Evolutionary conservation across 371 early-diverging fungal genomes (phyloP).

Genomic region (Dinochytrium kinnereticum): DNA sequence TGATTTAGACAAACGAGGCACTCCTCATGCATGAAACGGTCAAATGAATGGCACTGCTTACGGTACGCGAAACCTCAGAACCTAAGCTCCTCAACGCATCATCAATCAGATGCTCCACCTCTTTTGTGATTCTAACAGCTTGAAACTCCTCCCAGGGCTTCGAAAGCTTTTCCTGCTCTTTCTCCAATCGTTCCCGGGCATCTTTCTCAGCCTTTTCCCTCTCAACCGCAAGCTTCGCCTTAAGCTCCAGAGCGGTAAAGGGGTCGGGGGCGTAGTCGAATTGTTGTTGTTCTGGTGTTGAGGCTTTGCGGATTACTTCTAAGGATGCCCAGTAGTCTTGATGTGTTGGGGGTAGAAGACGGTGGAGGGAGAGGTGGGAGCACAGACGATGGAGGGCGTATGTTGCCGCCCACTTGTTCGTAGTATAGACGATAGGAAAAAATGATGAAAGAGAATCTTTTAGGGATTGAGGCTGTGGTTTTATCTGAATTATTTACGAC

Average conservation of each 20-base stretch:
- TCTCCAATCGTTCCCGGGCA: slow-evolving; percentile 10
- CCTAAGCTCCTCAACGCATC: slow-evolving; percentile 57
- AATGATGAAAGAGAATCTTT: too few relatives aligned
- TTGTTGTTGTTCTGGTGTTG: slow-evolving; percentile 37
- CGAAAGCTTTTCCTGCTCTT: slow-evolving; percentile 55
- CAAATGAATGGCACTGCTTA: background rate
- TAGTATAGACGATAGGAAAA: background rate
- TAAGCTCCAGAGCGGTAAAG: slow-evolving; percentile 60
- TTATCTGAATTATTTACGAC: too few relatives aligned
- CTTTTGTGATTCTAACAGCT: slow-evolving; percentile 70
- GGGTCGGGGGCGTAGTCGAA: slow-evolving; percentile 81
- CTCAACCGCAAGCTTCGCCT: slow-evolving; percentile 37
- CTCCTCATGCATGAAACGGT: too few relatives aligned
- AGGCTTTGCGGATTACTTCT: slow-evolving; percentile 51
- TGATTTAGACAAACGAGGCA: too few relatives aligned
- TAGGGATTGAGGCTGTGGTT: too few relatives aligned
- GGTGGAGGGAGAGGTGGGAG: slow-evolving; percentile 72
- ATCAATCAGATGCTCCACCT: slow-evolving; percentile 67
- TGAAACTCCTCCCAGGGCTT: slow-evolving; percentile 76
- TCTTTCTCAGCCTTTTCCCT: slow-evolving; percentile 48
- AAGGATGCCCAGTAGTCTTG: slow-evolving; percentile 76
- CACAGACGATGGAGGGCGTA: slow-evolving; percentile 81
- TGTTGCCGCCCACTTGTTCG: slow-evolving; percentile 65
- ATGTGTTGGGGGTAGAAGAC: slow-evolving; percentile 76
- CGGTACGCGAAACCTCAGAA: slow-evolving; percentile 14